These are phyloP conservation scores for Nicotiana knightiana DNA, from an alignment of 257 asterid species.

Conservation along the genomic window DNA sequence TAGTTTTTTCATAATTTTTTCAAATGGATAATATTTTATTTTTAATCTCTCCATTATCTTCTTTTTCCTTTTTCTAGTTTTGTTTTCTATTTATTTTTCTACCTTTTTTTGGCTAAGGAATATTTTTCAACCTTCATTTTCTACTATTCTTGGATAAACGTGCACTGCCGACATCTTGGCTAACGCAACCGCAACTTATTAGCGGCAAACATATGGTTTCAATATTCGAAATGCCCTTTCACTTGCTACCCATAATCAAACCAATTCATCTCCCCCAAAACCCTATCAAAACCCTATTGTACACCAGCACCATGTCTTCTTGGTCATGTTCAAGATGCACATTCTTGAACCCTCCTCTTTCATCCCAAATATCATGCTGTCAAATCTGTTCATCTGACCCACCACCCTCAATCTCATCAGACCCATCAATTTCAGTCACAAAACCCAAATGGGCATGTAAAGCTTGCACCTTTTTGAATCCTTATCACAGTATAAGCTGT, in stretches of 20 bases:
- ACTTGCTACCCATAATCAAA: not conserved
- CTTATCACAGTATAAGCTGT: constrained; percentile 39
- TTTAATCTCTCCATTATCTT: too few species aligned
- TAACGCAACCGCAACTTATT: not conserved
- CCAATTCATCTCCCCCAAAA: constrained; percentile 5
- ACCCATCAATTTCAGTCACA: constrained; percentile 1
- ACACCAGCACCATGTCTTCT: constrained; percentile 39
- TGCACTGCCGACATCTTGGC: not conserved
- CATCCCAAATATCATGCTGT: constrained; percentile 51
- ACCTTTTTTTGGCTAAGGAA: too few species aligned
- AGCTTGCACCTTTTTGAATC: constrained; percentile 74
- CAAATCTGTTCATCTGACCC: constrained; percentile 49
- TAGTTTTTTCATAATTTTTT: too few species aligned
- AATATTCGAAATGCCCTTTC: constrained; percentile 11
- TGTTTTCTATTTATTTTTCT: too few species aligned
- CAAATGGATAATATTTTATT: too few species aligned
- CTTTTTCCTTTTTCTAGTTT: too few species aligned
- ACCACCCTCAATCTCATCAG: constrained; percentile 20
- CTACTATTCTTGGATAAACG: not conserved
- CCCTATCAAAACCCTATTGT: constrained; percentile 14
- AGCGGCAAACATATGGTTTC: constrained; percentile 16
- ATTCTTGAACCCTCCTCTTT: constrained; percentile 51
- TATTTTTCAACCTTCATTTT: too few species aligned
- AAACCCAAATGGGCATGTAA: constrained; percentile 71
- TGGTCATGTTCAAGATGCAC: constrained; percentile 90